Percentiles rank a stretch among this genome's conserved stretches.
Conservation (phyloP, 768 basidiomycete species). For the Rhodosporidiobolus odoratus region DNA sequence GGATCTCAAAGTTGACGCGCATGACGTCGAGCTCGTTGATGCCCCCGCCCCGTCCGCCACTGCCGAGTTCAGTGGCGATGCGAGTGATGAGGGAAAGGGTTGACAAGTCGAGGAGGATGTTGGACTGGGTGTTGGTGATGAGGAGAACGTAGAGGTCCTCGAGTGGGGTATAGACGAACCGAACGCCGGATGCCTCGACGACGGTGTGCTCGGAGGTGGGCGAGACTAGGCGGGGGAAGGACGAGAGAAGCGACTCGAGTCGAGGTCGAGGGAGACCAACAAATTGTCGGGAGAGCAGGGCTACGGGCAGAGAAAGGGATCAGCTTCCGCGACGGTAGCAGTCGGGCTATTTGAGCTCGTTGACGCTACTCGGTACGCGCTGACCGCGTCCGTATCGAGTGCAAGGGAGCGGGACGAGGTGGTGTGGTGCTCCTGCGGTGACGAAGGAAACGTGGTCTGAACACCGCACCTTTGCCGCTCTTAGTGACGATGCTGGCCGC, state of each 20-base stretch:
- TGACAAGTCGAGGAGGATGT: constrained; percentile 96
- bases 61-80: constrained; percentile 73
- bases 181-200: constrained; percentile 39
- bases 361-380: no score
- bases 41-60: constrained; percentile 51
- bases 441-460: background rate
- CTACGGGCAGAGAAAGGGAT: constrained; percentile 49
- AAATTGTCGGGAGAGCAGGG: constrained; percentile 93
- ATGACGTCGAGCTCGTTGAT: constrained; percentile 84
- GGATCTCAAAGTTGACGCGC: constrained; percentile 83
- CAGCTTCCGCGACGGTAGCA: background rate
- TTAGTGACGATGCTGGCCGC: constrained; percentile 94
- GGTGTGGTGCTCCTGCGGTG: no score
- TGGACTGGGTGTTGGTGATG: constrained; percentile 98
- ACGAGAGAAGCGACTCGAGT: constrained; percentile 90
- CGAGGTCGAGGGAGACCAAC: constrained; percentile 84
- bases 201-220: constrained; percentile 64
- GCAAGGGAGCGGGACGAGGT: no score
- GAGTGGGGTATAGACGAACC: constrained; percentile 43
- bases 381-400: no score
- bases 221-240: constrained; percentile 95
- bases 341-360: no score
- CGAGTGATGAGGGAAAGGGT: constrained; percentile 90
- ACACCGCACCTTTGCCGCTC: constrained; percentile 72
- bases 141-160: constrained; percentile 91